Conservation (phyloP, 2,329 filamentous ascomycete species). For the Colletotrichum echinochloae region DNA sequence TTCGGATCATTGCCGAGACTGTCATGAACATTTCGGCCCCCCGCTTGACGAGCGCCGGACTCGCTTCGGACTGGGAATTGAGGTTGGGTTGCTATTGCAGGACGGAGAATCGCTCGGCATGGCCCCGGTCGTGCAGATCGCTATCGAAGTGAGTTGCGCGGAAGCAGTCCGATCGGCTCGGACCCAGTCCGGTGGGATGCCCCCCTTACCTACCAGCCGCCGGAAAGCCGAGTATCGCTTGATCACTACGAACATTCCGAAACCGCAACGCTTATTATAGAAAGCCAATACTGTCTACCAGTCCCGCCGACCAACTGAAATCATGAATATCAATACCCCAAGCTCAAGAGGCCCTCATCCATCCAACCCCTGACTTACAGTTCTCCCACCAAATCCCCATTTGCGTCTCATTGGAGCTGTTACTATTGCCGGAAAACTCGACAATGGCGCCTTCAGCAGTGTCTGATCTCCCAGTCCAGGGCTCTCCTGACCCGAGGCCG, state of each 20-base stretch:
- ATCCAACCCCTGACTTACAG: background rate
- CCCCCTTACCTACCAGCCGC: background rate
- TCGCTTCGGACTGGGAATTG: background rate
- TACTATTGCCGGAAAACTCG: background rate
- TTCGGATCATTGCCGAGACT: conserved; percentile 6
- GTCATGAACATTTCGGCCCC: background rate
- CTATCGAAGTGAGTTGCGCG: background rate
- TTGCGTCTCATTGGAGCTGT: background rate
- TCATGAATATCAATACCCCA: background rate
- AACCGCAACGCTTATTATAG: background rate
- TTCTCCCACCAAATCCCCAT: background rate
- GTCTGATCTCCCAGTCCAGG: background rate
- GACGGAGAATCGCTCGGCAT: background rate
- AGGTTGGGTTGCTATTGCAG: background rate
- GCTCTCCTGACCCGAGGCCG: conserved; percentile 45
- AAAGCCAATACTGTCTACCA: background rate
- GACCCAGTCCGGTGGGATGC: background rate
- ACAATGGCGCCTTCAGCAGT: conserved; percentile 16
- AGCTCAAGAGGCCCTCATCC: background rate
- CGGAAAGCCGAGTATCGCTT: background rate
- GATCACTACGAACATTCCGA: background rate
- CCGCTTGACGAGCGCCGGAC: background rate
- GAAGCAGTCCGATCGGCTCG: background rate
- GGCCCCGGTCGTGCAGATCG: background rate
- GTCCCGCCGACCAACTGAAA: too few relatives aligned